These are phyloP conservation scores for Cruciata laevipes DNA, from an alignment of 257 asterid species.

Conservation along the genomic window DNA sequence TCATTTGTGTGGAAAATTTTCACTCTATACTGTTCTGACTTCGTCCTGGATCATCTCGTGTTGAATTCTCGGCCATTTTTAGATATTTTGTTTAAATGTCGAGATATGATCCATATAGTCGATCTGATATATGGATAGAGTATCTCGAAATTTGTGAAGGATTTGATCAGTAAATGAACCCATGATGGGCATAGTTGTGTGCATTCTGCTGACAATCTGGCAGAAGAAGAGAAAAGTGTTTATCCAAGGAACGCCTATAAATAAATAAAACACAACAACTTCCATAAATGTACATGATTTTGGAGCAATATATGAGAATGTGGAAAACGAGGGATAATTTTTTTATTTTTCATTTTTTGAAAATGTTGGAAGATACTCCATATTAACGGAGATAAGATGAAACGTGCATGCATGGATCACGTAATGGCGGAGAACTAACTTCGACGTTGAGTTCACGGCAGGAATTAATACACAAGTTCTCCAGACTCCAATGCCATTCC, in stretches of 20 bases:
- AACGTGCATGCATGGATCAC: not conserved
- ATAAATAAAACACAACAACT: not conserved
- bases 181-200: not conserved
- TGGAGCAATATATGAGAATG: too few species aligned
- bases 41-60: not conserved
- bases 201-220: not conserved
- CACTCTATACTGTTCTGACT: not conserved
- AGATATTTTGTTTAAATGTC: not conserved
- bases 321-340: not conserved
- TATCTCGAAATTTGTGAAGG: not conserved
- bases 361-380: not conserved
- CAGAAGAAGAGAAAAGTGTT: too few species aligned
- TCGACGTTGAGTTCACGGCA: not conserved
- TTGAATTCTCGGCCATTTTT: not conserved
- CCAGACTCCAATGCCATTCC: not conserved
- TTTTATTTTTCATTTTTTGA: too few species aligned
- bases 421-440: not conserved
- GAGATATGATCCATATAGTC: not conserved
- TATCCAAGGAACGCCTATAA: too few species aligned
- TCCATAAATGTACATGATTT: not conserved
- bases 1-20: not conserved
- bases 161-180: not conserved
- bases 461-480: not conserved
- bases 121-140: not conserved
- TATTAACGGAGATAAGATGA: not conserved